Conservation (phyloP, 139 green algal species). For the Penium margaritaceum region DNA sequence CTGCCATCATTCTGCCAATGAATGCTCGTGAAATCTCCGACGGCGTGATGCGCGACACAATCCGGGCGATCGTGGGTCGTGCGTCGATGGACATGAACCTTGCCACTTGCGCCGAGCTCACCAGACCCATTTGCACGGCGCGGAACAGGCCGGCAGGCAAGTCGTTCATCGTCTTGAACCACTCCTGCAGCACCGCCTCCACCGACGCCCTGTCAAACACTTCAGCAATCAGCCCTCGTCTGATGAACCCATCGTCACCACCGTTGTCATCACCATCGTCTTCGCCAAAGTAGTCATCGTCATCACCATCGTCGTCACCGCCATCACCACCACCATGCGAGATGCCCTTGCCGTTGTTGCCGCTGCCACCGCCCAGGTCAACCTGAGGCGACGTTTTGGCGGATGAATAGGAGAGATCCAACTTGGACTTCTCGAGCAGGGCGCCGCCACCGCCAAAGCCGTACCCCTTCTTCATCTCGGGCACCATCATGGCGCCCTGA, state of each 20-base stretch:
- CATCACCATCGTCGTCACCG: constrained; percentile 74
- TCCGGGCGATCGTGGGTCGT: constrained; percentile 71
- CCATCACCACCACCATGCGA: constrained; percentile 76
- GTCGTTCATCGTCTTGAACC: constrained; percentile 74
- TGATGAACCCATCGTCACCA: constrained; percentile 58
- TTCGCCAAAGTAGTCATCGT: constrained; percentile 85
- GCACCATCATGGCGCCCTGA: constrained; percentile 28
- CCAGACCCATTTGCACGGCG: constrained; percentile 81
- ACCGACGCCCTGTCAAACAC: constrained; percentile 81
- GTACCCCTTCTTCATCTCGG: constrained; percentile 30
- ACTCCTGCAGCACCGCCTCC: constrained; percentile 77
- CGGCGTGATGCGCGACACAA: constrained; percentile 60
- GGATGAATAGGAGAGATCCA: constrained; percentile 17
- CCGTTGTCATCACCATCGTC: constrained; percentile 52
- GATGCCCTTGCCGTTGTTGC: constrained; percentile 21
- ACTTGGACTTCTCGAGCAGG: constrained; percentile 37
- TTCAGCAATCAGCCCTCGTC: constrained; percentile 61
- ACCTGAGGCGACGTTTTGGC: constrained; percentile 15
- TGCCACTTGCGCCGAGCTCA: constrained; percentile 79
- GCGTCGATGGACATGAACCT: constrained; percentile 87
- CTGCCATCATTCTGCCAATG: constrained; percentile 83
- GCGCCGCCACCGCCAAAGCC: constrained; percentile 22
- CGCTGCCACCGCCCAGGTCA: constrained; percentile 18
- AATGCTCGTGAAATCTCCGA: constrained; percentile 69
- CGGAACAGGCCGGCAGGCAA: constrained; percentile 80